Evolutionary conservation across 2,329 filamentous ascomycete species (phyloP), one percentile per base, ranked within the genome.

Genomic region (Lasiodiplodia theobromae): DNA sequence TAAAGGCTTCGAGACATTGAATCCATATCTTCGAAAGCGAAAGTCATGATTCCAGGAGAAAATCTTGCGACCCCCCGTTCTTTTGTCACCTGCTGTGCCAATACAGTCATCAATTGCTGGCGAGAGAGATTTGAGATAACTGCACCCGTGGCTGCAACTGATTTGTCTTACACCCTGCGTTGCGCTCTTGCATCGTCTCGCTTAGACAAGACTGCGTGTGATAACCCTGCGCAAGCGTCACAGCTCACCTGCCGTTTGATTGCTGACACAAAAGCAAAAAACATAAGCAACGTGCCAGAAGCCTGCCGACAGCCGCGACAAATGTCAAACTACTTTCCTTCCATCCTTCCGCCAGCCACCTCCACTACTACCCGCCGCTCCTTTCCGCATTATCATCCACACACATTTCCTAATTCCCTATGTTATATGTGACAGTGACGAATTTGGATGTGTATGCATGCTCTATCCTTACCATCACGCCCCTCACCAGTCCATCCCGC

Each of bases 151-250:
- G 21, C 18, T 21, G 44, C n/a, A 47, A 21, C 10, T 44, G 38
- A 44, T 6, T 44, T 16, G 11, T 23, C 37, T 18, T 40, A 14
- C 57, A 21, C 16, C 57, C 57, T 12, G 25, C 49, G 58, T 11
- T 14, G 18, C 37, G 34, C 54, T n/a, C 11, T 14, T 23, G 38
- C 54, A 34, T 58, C 34, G 38, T 58, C 12, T 16, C 38, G 37
- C 37, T 14, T 23, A 47, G 7, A 23, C 7, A 16, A 38, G 14
- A 21, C 25, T 21, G 18, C 56, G 38, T 60, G 56, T 60, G 56
- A 60, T 14, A 23, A 60, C 28, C 56, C 56, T 25, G 56, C 56
- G 37, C 16, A 44, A 60, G 56, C 38, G 56, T 31, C 16, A 34
- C 54, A 57, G 54, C 54, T 21, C 54, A 5, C 12, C 28, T 12